A percentile compares a stretch with the other conserved stretches of the same genome.
phyloP scores from a whole-genome alignment of 2,329 filamentous ascomycete species.

The Aspergillus felis region DNA sequence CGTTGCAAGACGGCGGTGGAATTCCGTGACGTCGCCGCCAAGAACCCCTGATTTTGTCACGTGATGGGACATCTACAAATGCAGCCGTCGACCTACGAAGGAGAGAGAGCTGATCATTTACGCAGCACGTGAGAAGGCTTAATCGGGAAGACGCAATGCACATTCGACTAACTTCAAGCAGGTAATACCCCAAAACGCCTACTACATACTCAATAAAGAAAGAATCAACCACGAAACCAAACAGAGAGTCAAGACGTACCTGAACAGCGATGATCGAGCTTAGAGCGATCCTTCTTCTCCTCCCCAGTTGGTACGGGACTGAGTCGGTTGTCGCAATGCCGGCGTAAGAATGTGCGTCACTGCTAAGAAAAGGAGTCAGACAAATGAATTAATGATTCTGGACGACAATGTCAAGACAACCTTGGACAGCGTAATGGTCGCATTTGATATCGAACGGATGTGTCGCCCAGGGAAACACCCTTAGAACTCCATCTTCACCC shows the following conservation, averaged over 20 bases:
- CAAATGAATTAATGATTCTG: neutral
- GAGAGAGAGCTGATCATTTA: neutral
- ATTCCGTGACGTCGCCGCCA: conserved; percentile 22
- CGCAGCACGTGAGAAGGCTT: neutral
- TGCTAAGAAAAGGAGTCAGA: neutral
- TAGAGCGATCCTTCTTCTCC: neutral
- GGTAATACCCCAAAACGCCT: neutral
- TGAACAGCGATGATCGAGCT: neutral
- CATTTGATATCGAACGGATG: neutral
- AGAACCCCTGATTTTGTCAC: conserved; percentile 14
- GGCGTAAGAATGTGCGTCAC: neutral
- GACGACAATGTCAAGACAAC: neutral
- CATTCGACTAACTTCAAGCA: neutral
- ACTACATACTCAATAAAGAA: neutral
- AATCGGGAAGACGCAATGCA: neutral
- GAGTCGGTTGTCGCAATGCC: neutral
- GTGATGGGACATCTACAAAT: conserved; percentile 2
- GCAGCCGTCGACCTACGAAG: neutral
- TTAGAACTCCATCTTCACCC: neutral
- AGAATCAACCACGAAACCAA: neutral
- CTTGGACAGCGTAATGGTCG: neutral
- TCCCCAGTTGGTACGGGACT: neutral
- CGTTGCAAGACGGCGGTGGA: neutral
- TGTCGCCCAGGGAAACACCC: neutral
- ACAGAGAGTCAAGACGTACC: neutral